Conservation (phyloP, 2,329 filamentous ascomycete species). For the Colletotrichum tamarilloi region DNA sequence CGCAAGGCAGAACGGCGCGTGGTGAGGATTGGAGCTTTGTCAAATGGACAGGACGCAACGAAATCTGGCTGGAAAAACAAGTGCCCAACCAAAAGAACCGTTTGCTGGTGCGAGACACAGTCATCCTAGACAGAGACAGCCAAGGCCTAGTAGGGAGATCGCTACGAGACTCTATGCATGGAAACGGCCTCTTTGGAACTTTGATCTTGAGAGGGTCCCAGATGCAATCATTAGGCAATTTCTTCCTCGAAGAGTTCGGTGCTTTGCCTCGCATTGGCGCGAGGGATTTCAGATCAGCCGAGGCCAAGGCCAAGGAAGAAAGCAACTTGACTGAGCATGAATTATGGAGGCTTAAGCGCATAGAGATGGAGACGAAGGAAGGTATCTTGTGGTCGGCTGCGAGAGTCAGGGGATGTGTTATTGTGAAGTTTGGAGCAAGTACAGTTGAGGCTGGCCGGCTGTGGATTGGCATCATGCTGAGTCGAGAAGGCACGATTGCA, state of each 20-base stretch:
- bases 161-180: slow-evolving; percentile 75
- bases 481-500: slow-evolving; percentile 77
- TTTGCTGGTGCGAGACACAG: slow-evolving; percentile 85
- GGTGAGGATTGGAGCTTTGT: slow-evolving; percentile 90
- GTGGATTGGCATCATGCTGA: slow-evolving; percentile 83
- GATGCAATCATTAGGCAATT: slow-evolving; percentile 73
- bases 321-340: slow-evolving; percentile 54
- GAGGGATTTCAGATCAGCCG: slow-evolving; percentile 76
- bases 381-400: slow-evolving; percentile 86
- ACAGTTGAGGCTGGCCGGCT: slow-evolving; percentile 83
- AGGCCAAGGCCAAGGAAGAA: slow-evolving; percentile 54
- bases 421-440: slow-evolving; percentile 90
- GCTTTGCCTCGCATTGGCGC: slow-evolving; percentile 84
- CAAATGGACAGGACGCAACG: slow-evolving; percentile 85
- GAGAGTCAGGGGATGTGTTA: slow-evolving; percentile 81
- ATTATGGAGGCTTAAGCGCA: slow-evolving; percentile 65
- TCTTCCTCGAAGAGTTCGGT: slow-evolving; percentile 84
- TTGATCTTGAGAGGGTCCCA: slow-evolving; percentile 82
- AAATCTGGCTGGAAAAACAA: slow-evolving; percentile 73
- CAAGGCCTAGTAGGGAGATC: slow-evolving; percentile 49
- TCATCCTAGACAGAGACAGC: slow-evolving; percentile 74
- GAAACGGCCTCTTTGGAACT: slow-evolving; percentile 83
- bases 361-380: slow-evolving; percentile 67
- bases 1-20: slow-evolving; percentile 83
- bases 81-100: slow-evolving; percentile 54